phyloP scores from a whole-genome alignment of 768 basidiomycete genomes.

The Tricholoma terreum region DNA sequence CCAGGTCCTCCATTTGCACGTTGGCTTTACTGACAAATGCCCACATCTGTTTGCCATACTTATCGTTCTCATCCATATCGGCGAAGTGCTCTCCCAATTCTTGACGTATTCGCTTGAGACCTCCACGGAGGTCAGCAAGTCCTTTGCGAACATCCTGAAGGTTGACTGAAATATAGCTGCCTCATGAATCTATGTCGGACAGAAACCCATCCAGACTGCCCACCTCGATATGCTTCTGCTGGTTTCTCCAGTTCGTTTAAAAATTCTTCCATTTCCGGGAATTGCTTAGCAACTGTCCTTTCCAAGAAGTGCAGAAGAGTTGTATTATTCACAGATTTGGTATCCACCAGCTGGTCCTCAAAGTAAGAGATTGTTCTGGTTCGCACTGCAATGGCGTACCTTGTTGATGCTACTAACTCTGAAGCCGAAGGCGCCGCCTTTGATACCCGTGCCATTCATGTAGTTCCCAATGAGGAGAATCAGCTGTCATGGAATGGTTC shows the following conservation, averaged over 20 bases:
- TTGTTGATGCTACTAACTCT: constrained; percentile 97
- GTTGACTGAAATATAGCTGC: constrained; percentile 54
- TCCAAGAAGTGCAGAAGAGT: constrained; percentile 95
- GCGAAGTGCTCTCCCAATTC: constrained; percentile 81
- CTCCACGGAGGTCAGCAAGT: constrained; percentile 66
- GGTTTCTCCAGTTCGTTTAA: constrained; percentile 86
- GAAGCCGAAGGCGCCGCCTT: constrained; percentile 97
- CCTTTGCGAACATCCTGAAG: constrained; percentile 82
- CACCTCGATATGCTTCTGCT: constrained; percentile 90
- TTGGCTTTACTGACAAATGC: constrained; percentile 76
- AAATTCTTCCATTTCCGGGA: constrained; percentile 84
- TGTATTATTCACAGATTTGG: constrained; percentile 92
- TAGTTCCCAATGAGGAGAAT: constrained; percentile 96
- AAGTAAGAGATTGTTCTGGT: not conserved
- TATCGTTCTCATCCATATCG: constrained; percentile 66
- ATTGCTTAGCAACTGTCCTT: constrained; percentile 81
- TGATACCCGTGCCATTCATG: constrained; percentile 95
- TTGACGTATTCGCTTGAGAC: constrained; percentile 74
- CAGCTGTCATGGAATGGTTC: constrained; percentile 41
- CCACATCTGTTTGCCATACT: constrained; percentile 92
- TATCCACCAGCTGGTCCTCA: constrained; percentile 79
- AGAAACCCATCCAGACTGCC: constrained; percentile 9
- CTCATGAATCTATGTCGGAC: constrained; percentile 5
- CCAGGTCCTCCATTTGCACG: constrained; percentile 73
- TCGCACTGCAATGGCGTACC: constrained; percentile 36